phyloP scores from a whole-genome alignment of 768 basidiomycete species.

The Rhodotorula taiwanensis region DNA sequence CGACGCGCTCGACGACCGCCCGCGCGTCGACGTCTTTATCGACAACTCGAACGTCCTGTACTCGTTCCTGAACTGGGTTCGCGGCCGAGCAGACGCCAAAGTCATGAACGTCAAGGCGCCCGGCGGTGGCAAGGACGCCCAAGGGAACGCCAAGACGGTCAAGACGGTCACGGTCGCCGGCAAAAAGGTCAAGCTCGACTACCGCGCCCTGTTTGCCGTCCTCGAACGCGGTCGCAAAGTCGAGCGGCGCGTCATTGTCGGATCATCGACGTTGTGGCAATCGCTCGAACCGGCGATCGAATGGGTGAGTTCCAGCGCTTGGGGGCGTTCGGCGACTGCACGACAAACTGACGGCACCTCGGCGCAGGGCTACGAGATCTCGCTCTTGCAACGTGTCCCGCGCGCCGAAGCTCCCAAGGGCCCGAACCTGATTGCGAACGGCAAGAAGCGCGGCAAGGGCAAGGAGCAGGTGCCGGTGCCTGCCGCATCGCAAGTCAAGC shows the following conservation, averaged over 20 bases:
- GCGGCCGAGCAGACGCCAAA: conserved; percentile 27
- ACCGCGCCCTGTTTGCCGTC: conserved; percentile 67
- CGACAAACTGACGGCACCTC: conserved; percentile 30
- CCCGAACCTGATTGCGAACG: neutral
- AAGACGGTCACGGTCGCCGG: conserved; percentile 27
- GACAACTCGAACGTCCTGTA: conserved; percentile 37
- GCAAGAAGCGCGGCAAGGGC: conserved; percentile 26
- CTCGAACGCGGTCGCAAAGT: conserved; percentile 74
- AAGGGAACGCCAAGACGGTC: conserved; percentile 3
- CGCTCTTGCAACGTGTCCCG: conserved; percentile 35
- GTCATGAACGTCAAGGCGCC: conserved; percentile 1
- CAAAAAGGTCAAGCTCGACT: conserved; percentile 55
- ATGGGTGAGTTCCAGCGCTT: conserved; percentile 65
- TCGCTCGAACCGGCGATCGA: conserved; percentile 65
- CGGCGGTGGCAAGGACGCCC: neutral
- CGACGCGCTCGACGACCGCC: conserved; percentile 9
- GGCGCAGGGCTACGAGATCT: conserved; percentile 37
- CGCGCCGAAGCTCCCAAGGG: conserved; percentile 5
- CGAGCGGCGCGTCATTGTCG: conserved; percentile 65
- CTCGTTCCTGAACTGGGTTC: conserved; percentile 37
- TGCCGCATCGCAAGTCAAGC: conserved; percentile 12
- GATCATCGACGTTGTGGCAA: conserved; percentile 77
- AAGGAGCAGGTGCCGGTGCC: neutral
- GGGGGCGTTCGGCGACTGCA: conserved; percentile 63
- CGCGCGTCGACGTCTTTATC: conserved; percentile 35